Conservation (phyloP, 768 basidiomycete species). For the Multifurca ochricompacta region DNA sequence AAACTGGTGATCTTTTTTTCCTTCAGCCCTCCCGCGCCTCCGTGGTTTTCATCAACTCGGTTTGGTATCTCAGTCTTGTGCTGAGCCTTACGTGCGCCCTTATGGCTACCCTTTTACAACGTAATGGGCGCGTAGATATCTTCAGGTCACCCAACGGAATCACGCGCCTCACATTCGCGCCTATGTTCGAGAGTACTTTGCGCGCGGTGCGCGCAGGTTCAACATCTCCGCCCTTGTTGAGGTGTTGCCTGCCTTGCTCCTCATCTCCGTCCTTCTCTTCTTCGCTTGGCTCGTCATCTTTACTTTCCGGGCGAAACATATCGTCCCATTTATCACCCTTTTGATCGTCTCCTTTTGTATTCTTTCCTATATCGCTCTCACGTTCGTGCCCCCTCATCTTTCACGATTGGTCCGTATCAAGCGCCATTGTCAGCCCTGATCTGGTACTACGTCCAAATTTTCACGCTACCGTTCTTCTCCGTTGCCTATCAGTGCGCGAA, state of each 20-base stretch:
- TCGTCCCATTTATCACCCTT: not conserved
- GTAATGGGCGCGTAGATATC: constrained; percentile 6
- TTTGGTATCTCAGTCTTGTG: constrained; percentile 9
- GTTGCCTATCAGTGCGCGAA: too few species aligned
- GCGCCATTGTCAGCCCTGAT: not conserved
- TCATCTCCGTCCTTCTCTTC: constrained; percentile 7
- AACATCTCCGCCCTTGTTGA: not conserved
- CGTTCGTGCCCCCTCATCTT: not conserved
- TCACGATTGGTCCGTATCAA: constrained; percentile 1
- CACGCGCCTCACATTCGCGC: not conserved
- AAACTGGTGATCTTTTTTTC: too few species aligned
- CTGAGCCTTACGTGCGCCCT: constrained; percentile 9
- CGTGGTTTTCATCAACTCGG: constrained; percentile 3
- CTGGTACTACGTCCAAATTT: not conserved
- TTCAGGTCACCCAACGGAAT: not conserved
- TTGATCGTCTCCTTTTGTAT: not conserved
- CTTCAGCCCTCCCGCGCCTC: not conserved
- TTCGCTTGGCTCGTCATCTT: constrained; percentile 5
- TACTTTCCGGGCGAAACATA: not conserved
- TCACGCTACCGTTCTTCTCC: too few species aligned
- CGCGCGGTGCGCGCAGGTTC: not conserved
- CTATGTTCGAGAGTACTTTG: not conserved
- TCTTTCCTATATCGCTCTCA: not conserved
- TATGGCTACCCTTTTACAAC: constrained; percentile 6
- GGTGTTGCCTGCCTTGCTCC: not conserved